Percentiles rank a stretch among this genome's conserved stretches.
Conservation (phyloP, 2,329 filamentous ascomycete species). For the Colletotrichum nymphaeae region DNA sequence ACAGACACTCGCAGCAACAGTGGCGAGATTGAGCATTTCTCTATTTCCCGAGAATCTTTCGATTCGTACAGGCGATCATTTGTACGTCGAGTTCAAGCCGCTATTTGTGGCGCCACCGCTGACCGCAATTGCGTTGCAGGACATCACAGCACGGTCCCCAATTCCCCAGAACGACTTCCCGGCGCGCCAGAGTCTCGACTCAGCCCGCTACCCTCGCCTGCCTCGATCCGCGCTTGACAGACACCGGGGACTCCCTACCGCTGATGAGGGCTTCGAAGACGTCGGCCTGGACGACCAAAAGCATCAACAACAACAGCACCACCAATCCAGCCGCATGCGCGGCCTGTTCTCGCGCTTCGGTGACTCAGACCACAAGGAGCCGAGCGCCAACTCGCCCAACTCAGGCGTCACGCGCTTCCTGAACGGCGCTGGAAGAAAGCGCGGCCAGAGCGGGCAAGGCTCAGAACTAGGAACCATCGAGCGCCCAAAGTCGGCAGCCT, state of each 20-base stretch:
- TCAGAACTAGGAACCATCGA: conserved; percentile 78
- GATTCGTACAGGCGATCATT: conserved; percentile 97
- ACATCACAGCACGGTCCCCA: conserved; percentile 90
- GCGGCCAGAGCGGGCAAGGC: conserved; percentile 76
- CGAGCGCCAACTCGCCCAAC: conserved; percentile 45
- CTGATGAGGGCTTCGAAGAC: conserved; percentile 87
- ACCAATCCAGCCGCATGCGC: conserved; percentile 60
- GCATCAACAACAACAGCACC: conserved; percentile 42
- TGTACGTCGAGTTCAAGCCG: conserved; percentile 64
- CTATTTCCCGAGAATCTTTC: conserved; percentile 95
- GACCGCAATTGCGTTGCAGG: conserved; percentile 61
- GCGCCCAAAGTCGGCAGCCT: conserved; percentile 44
- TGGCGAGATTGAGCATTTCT: conserved; percentile 91
- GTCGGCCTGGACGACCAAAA: conserved; percentile 86
- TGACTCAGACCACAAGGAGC: conserved; percentile 59
- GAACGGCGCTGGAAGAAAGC: conserved; percentile 74
- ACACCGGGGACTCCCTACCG: conserved; percentile 71
- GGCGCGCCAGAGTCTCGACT: conserved; percentile 86
- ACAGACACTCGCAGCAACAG: conserved; percentile 67
- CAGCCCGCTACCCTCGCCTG: conserved; percentile 71
- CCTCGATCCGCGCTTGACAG: conserved; percentile 71
- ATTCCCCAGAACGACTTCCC: conserved; percentile 68
- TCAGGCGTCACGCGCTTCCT: conserved; percentile 68
- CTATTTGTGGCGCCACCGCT: not conserved
- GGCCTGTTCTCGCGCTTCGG: conserved; percentile 86